Percentiles rank a stretch among this genome's conserved stretches.
Evolutionary conservation across 306 rosid species (phyloP).

Genomic region (Quercus parvula): DNA sequence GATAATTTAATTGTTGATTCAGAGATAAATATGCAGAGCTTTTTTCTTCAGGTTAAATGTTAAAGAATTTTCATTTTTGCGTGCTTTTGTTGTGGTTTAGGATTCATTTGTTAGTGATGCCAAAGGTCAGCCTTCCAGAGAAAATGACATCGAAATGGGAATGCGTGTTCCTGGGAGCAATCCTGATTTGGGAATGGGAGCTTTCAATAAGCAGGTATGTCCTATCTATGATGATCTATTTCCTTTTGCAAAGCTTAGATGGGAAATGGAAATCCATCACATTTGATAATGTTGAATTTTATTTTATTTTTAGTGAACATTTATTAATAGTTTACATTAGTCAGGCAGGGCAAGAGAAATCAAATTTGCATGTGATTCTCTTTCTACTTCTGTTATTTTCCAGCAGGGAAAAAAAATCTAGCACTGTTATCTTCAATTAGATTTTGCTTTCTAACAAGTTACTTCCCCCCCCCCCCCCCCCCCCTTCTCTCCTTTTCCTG

Average conservation of each 20-base stretch:
- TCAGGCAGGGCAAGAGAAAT: neutral
- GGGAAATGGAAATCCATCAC: neutral
- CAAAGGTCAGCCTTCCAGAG: conserved; percentile 62
- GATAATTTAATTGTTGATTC: conserved; percentile 9
- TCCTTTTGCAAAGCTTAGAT: conserved; percentile 7
- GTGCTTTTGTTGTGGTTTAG: conserved; percentile 34
- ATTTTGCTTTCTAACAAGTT: neutral
- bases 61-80: conserved; percentile 5
- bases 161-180: conserved; percentile 41
- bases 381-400: neutral
- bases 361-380: neutral
- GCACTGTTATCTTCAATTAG: neutral
- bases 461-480: neutral
- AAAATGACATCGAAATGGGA: conserved; percentile 86
- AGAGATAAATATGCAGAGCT: neutral
- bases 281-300: neutral
- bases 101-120: conserved; percentile 73
- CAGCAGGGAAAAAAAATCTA: neutral
- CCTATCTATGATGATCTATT: conserved; percentile 1
- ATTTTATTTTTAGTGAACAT: neutral
- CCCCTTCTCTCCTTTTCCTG: neutral
- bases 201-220: conserved; percentile 83
- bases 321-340: neutral
- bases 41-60: conserved; percentile 15
- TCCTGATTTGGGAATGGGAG: conserved; percentile 64